Evolutionary conservation across 139 green algal genomes (phyloP).

Genomic region (Coccomyxa sp.): DNA sequence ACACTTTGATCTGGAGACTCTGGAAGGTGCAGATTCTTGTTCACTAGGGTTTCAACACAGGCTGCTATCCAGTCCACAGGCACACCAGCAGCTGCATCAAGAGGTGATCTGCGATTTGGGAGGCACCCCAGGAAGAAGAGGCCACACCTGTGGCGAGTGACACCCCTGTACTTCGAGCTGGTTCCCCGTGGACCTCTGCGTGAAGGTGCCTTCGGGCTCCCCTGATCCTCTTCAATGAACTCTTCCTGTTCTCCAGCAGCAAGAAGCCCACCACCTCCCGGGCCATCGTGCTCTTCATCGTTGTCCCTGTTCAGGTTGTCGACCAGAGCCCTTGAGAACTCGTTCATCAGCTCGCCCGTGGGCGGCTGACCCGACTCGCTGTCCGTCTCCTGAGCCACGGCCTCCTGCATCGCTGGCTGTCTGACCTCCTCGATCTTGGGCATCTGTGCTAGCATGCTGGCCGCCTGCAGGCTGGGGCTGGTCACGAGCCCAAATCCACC

Average conservation of each 20-base stretch:
- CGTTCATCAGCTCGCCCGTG: not conserved
- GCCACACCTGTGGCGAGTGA: constrained; percentile 40
- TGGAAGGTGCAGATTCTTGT: not conserved
- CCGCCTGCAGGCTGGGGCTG: not conserved
- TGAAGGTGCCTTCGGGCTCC: not conserved
- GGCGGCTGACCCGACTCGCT: not conserved
- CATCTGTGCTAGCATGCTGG: not conserved
- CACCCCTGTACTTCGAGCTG: constrained; percentile 28
- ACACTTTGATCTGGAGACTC: too few relatives aligned
- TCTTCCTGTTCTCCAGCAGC: not conserved
- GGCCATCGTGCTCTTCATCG: not conserved
- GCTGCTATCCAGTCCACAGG: not conserved
- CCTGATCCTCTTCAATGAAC: not conserved
- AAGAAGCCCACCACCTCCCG: too few relatives aligned
- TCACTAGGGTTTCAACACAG: not conserved
- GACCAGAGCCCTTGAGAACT: not conserved
- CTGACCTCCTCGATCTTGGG: not conserved
- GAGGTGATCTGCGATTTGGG: too few relatives aligned
- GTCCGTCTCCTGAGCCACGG: not conserved
- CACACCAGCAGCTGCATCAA: not conserved
- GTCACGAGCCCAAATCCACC: too few relatives aligned
- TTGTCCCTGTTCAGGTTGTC: not conserved
- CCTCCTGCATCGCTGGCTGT: not conserved
- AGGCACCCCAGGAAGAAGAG: not conserved
- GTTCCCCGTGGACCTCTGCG: constrained; percentile 6